Evolutionary conservation across 331 rosid genomes (phyloP), one percentile per base, ranked within the genome.

Genomic region (Stylosanthes scabra): DNA sequence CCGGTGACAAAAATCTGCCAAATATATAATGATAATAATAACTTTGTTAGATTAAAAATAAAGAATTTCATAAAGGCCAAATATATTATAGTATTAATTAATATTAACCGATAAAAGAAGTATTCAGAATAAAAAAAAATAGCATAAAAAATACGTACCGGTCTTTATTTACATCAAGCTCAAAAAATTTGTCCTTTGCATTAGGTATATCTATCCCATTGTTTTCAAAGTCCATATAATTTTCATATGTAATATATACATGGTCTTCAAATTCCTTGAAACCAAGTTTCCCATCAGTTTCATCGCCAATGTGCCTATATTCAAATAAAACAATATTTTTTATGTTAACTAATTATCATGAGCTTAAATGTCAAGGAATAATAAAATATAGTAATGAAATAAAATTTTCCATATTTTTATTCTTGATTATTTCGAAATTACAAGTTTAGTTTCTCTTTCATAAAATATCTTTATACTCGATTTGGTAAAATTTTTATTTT

Each of bases 151-250:
- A 6, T 25, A 13, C 76, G 45, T 85, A 90, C 98, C 67, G 37
- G 78, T 93, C 86, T 11, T 86, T 79, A 79, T 93, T 84, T 2
- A 80, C 76, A 81, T 93, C 96, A 68, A 89, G 97, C 81, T 87
- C 84, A 3, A 41, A 46, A 77, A 89, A 89, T 71, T 80, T 85
- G 7, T 87, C 80, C 54, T 78, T 74, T 5, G 91, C 56, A 7
- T 55, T 8, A 8, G 89, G 86, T 10, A 73, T 50, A 9, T 13
- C 8, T 3, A n/a, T 66, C 56, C 89, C 84, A 5, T 52, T 58
- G 37, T 74, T 76, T 82, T 88, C 93, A 44, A 81, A 86, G 15
- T 84, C 85, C n/a, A 78, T 2, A 49, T 90, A 87, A 74, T 31
- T 89, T 81, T 75, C 83, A 75, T 83, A 91, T 40, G 78, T 78